Evolutionary conservation across 768 basidiomycete genomes (phyloP).

Genomic region (Phanerochaete carnosa): DNA sequence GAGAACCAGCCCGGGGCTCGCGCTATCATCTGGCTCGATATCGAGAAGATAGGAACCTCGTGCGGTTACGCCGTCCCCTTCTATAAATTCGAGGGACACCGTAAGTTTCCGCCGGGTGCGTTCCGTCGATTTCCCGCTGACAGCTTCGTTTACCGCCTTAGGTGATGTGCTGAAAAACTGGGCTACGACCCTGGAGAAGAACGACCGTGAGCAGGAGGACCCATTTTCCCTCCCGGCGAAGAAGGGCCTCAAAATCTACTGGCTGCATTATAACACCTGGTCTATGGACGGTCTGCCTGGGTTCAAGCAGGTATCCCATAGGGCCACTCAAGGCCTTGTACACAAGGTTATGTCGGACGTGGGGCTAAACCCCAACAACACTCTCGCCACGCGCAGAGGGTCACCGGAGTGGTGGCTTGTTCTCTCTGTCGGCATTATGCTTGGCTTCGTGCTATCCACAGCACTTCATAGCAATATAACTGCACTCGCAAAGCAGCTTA

Average conservation of each 20-base stretch:
- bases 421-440: not conserved
- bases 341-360: not conserved
- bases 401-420: not conserved
- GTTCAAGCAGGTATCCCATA: not conserved
- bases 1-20: constrained; percentile 9
- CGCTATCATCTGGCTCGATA: constrained; percentile 13
- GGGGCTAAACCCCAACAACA: not conserved
- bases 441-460: not conserved
- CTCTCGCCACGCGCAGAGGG: not conserved
- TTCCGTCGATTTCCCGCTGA: not conserved
- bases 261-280: constrained; percentile 11
- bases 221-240: not conserved
- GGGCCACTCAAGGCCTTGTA: not conserved
- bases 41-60: constrained; percentile 10
- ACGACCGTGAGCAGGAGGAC: not conserved
- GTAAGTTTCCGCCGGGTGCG: not conserved
- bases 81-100: constrained; percentile 12
- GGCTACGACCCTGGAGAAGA: not conserved
- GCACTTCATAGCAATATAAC: not conserved
- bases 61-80: constrained; percentile 13
- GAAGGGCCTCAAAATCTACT: constrained; percentile 10
- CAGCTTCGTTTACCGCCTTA: not conserved
- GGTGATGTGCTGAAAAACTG: constrained; percentile 4
- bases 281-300: constrained; percentile 13
- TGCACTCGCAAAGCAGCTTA: not conserved